phyloP scores from a whole-genome alignment of 169 alveolate genomes.

The Amoebophrya sp. region DNA sequence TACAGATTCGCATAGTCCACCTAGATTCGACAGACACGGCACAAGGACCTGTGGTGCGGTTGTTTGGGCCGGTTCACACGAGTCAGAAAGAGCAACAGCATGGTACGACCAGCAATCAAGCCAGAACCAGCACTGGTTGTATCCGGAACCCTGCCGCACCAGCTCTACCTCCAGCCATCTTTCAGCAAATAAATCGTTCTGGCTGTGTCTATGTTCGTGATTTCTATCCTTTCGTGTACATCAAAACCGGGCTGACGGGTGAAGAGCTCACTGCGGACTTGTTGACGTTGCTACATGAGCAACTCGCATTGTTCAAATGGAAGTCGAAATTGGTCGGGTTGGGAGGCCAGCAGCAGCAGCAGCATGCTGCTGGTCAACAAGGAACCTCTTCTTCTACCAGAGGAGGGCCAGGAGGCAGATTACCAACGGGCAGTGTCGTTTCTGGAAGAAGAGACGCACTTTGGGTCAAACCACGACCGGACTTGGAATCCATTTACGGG shows the following conservation, averaged over 20 bases:
- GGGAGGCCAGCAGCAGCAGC: no score
- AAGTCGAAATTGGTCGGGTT: no score
- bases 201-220: background rate
- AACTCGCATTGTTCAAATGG: background rate
- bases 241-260: background rate
- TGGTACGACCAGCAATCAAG: no score
- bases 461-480: background rate
- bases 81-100: no score
- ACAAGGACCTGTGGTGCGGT: background rate
- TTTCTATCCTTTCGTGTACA: background rate
- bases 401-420: background rate
- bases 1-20: background rate
- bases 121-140: no score
- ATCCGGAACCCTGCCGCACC: no score
- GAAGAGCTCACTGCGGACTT: background rate
- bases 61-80: conserved; percentile 19
- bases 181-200: no score
- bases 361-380: no score
- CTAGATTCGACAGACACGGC: conserved; percentile 15
- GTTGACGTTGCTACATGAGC: background rate
- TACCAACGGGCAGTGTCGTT: background rate
- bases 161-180: no score
- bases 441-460: background rate
- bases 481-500: background rate
- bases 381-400: no score